Evolutionary conservation across 2,329 filamentous ascomycete genomes (phyloP).

Genomic region (Sporothrix curviconia): DNA sequence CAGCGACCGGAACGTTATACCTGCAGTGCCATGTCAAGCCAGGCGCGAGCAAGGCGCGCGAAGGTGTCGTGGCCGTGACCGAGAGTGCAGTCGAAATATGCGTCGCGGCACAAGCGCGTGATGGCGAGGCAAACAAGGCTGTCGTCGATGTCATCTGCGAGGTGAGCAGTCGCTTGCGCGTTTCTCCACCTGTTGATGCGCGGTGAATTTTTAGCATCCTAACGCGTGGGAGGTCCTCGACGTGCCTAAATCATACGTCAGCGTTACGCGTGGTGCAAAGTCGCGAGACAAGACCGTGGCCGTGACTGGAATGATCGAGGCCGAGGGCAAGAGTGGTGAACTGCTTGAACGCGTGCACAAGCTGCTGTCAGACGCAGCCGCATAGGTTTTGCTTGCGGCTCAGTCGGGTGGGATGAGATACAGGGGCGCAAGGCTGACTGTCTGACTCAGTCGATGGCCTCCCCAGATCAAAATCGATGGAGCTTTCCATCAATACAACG

Average conservation of each 20-base stretch:
- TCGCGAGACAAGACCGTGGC: constrained; percentile 58
- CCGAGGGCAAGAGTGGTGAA: constrained; percentile 6
- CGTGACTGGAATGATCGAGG: constrained; percentile 25
- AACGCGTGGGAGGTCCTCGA: constrained; percentile 42
- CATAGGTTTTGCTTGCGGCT: neutral
- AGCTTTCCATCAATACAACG: no score
- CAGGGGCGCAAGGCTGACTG: no score
- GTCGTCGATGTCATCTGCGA: constrained; percentile 57
- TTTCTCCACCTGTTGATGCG: neutral
- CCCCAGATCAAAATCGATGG: no score
- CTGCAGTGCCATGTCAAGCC: constrained; percentile 63
- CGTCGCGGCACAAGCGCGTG: constrained; percentile 57
- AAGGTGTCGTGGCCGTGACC: constrained; percentile 53
- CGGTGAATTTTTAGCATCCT: neutral
- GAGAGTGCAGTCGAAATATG: constrained; percentile 56
- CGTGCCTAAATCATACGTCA: constrained; percentile 57
- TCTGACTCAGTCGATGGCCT: no score
- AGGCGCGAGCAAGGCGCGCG: constrained; percentile 52
- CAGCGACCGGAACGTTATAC: constrained; percentile 42
- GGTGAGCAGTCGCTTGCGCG: constrained; percentile 34
- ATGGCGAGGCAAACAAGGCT: constrained; percentile 64
- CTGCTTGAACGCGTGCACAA: constrained; percentile 11
- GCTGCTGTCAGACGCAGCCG: constrained; percentile 10
- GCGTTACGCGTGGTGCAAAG: constrained; percentile 56
- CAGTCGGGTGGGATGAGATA: no score